Conservation (phyloP, 106 monocot species). For the Chionographis japonica region DNA sequence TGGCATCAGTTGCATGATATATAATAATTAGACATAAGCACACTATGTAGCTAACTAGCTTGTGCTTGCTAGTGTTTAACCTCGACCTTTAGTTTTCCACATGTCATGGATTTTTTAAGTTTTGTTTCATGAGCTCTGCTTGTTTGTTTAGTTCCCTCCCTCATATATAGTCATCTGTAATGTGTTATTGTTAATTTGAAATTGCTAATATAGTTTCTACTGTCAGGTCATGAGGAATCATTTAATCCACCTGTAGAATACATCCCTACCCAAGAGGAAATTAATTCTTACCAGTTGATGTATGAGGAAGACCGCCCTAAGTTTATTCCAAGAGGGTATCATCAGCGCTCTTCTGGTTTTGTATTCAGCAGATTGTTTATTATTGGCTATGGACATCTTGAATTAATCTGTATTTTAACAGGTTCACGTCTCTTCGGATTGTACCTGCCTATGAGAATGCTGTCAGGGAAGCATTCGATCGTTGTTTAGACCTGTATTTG, state of each 20-base stretch:
- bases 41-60: too few relatives aligned
- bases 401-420: conserved; percentile 15
- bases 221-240: conserved; percentile 88
- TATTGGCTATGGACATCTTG: neutral
- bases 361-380: neutral
- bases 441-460: conserved; percentile 93
- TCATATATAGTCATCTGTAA: too few relatives aligned
- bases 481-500: conserved; percentile 88
- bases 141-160: too few relatives aligned
- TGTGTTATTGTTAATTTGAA: neutral
- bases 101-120: too few relatives aligned
- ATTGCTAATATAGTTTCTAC: conserved; percentile 9
- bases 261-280: conserved; percentile 93
- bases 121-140: too few relatives aligned
- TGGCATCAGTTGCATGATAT: too few relatives aligned
- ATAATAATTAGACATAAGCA: too few relatives aligned
- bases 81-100: too few relatives aligned
- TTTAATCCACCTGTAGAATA: conserved; percentile 95
- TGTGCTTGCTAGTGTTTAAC: too few relatives aligned
- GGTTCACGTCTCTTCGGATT: conserved; percentile 75
- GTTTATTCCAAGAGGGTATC: conserved; percentile 88
- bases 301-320: conserved; percentile 97
- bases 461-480: conserved; percentile 78
- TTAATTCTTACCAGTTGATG: conserved; percentile 90
- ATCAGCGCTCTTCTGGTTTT: neutral